Evolutionary conservation across 2,329 filamentous ascomycete genomes (phyloP), one percentile per base, ranked within the genome.

Genomic region (Fusarium ramigenum): DNA sequence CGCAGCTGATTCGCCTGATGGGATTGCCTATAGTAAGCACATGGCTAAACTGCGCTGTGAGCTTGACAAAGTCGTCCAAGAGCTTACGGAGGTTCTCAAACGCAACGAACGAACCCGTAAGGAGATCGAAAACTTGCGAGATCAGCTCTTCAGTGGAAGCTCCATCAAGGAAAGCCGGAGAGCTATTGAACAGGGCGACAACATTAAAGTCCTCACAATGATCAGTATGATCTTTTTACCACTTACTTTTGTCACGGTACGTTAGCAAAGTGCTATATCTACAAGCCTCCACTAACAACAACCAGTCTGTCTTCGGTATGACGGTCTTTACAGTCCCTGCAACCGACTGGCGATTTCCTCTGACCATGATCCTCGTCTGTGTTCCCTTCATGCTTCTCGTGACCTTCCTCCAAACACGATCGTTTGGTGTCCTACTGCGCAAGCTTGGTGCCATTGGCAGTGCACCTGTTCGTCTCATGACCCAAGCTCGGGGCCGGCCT

Each of bases 361-460:
- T 85, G 19, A 92, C 88, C 78, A 95, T 94, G 75, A 92, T 91
- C 11, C 90, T 89, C 80, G 91, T 87, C 47, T 87, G 85, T 77
- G 81, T 87, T 4, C 86, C 85, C 28, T 87, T 87, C 72, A 85
- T 87, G 75, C 69, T 86, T 30, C 78, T 87, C 28, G 82, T 87
- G 63, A 81, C 85, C 40, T 79, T 86, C 36, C 78, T 87, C 39
- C 85, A 87, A 61, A 85, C 83, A 11, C 80, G 82, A 32, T 79
- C 79, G 25, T 84, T 83, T 49, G 78, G 81, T 65, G 50, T 74
- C 7, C 59, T 81, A 28, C 39, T 79, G 30, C 70, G 75, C 58
- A 78, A 76, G 43, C 60, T 78, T 19, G 46, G 56, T 42, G 65
- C 60, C 30, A 56, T 64, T 25, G 49, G 63, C 9, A 44, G 64